These are phyloP conservation scores for maize (Zea mays) DNA, from an alignment of 176 grass and related monocot species.

Conservation along the genomic window DNA sequence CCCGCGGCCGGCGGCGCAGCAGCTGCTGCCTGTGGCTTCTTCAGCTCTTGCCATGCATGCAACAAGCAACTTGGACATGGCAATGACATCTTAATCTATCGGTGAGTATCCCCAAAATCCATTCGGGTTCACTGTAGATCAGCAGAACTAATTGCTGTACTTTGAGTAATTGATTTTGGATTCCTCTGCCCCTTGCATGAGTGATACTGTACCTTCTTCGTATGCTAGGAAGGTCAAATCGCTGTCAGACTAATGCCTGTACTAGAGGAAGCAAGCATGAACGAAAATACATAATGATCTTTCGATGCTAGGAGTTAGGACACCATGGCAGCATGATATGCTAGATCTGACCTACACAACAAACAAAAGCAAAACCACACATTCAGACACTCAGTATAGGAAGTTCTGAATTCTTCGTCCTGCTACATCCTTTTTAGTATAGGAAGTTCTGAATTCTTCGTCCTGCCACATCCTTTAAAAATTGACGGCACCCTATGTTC, in stretches of 20 bases:
- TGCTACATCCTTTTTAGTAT: too few relatives aligned
- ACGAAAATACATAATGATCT: conserved; percentile 22
- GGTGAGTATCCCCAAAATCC: conserved; percentile 44
- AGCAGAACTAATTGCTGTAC: not conserved
- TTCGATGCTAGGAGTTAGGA: conserved; percentile 15
- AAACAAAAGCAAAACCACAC: not conserved
- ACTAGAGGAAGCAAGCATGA: not conserved
- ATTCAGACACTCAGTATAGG: not conserved
- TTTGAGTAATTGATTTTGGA: not conserved
- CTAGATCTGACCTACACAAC: not conserved
- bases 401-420: too few relatives aligned
- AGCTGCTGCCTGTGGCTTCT: conserved; percentile 35
- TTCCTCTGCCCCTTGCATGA: not conserved
- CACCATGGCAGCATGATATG: conserved; percentile 6
- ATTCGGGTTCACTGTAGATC: not conserved
- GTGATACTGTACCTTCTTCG: conserved; percentile 20
- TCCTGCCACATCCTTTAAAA: not conserved
- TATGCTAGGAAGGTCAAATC: not conserved
- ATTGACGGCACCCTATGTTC: not conserved
- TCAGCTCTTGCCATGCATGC: conserved; percentile 72
- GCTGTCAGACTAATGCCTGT: not conserved
- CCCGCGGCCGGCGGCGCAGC: conserved; percentile 2
- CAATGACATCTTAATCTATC: conserved; percentile 53
- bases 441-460: too few relatives aligned
- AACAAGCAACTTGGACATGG: conserved; percentile 56